Base-by-base conservation (phyloP, 495 filamentous ascomycete species). In the Penicillium steckii region DNA sequence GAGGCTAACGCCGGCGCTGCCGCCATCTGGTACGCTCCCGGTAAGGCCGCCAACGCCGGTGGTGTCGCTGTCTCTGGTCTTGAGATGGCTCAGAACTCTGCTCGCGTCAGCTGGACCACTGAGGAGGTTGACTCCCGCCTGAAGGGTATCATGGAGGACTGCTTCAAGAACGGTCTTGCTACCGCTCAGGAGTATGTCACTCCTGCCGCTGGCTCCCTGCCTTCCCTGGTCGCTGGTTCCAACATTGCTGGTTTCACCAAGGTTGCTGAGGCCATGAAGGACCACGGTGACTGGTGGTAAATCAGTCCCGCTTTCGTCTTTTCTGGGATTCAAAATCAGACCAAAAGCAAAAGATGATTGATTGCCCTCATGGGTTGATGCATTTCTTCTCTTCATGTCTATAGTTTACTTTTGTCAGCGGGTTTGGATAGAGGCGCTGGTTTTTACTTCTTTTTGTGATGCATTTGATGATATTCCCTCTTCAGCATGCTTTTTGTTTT, bases 171-270 rank as follows among this genome's bases (percentile, higher is more conserved):
- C 76, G 93, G 94, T 65, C 75, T 98, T 24, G 77, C 84, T 64
- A 97, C 91, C 2, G 92, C 94, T 52, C 85, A 89, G 81, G 82
- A 89, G 76, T 98, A 92, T 68, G 85, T 89, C 59, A 79, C 85
- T 56, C 72, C 84, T 27, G 71, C 73, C 30, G 90, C 92, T 67
- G 93, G 88, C 60, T 87, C 89, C 69, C 84, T 95, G 59, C 94
- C 94, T 55, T 89, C 84, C 53, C 75, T 98, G 61, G 91, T 97
- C 21, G 90, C 89, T 57, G 94, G 94, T 61, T 86, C 82, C 77
- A 98, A 98, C 77, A 95, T 98, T 75, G 94, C 94, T 46, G 94
- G 94, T 43, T 98, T 97, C 76, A 86, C 85, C 68, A 98, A 97
- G 85, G 94, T 97, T 41, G 94, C 86, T 33, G 82, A 82, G 59